Base-by-base conservation (phyloP, 306 rosid genomes). In the Lablab purpureus region DNA sequence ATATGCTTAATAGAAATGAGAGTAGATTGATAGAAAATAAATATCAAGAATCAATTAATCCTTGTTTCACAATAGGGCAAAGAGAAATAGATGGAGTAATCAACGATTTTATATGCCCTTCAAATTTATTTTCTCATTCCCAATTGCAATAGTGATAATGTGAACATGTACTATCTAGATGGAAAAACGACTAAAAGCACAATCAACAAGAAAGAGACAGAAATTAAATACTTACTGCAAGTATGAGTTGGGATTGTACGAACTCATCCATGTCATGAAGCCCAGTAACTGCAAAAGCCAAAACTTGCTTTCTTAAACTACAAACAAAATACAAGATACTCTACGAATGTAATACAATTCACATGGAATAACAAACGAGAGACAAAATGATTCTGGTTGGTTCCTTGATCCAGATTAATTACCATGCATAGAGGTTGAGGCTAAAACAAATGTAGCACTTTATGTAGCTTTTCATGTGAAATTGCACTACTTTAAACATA, bases 201-300 rank as follows among this genome's bases (percentile, higher is more conserved):
- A 76, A 40, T 14, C 27, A 19, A 71, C 8, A 36, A 76, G 5
- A 19, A 41, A 36, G 3, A 15, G 73, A 71, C 9, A 66, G 27
- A 46, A 78, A 36, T 51, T 7, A 60, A 50, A 71, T 17, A 84
- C 97, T 88, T 82, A 95, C 99, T 12, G 99, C 99, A 85, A 95
- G 89, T 78, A 93, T 93, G 78, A 95, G 91, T 79, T 95, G 99
- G 62, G 98, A 95, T 80, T 95, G 99, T 75, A 95, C 99, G 72
- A 95, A 95, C 76, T 95, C 99, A 77, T 95, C 99, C 99, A 95
- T 95, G 89, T 95, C 99, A 90, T 95, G 99, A 85, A 95, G 99
- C 77, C 98, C 99, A 6, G 99, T 95, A 36, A 95, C 99, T 95
- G 87, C 83, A 87, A 80, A 80, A 22, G 50, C 73, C 28, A 27